phyloP scores from a whole-genome alignment of 2,329 filamentous ascomycete genomes.

The Scytalidium sp. region DNA sequence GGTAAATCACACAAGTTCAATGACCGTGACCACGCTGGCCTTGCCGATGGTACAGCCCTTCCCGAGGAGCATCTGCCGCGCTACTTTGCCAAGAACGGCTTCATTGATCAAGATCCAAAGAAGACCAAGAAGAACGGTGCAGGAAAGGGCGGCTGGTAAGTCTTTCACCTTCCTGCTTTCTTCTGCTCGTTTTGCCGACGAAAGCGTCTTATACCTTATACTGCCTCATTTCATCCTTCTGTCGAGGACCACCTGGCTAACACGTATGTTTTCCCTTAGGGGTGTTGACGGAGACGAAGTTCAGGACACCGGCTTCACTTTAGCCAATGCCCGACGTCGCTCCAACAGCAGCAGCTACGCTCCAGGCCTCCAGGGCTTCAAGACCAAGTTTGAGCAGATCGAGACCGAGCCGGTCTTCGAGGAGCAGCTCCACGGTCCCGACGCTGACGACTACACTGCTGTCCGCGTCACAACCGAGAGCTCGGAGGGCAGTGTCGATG shows the following conservation, averaged over 20 bases:
- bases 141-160: constrained; percentile 92
- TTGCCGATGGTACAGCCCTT: constrained; percentile 69
- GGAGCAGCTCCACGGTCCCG: constrained; percentile 73
- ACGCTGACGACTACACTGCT: constrained; percentile 23
- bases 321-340: constrained; percentile 82
- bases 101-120: constrained; percentile 77
- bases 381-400: constrained; percentile 93
- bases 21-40: constrained; percentile 82
- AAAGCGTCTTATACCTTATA: neutral
- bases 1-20: constrained; percentile 96
- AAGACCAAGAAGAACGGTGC: constrained; percentile 96
- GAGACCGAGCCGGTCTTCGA: constrained; percentile 92
- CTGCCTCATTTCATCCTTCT: constrained; percentile 1
- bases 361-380: constrained; percentile 72
- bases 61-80: constrained; percentile 77
- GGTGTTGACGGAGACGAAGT: constrained; percentile 80
- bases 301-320: constrained; percentile 78
- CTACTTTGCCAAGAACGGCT: constrained; percentile 88
- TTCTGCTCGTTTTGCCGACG: neutral
- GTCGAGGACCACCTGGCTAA: neutral
- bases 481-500: constrained; percentile 27
- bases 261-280: constrained; percentile 47
- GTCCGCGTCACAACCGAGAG: constrained; percentile 28
- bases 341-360: constrained; percentile 83
- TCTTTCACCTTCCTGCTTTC: constrained; percentile 6